Conservation (phyloP, 495 filamentous ascomycete genomes). For the Trichoderma erinaceum region DNA sequence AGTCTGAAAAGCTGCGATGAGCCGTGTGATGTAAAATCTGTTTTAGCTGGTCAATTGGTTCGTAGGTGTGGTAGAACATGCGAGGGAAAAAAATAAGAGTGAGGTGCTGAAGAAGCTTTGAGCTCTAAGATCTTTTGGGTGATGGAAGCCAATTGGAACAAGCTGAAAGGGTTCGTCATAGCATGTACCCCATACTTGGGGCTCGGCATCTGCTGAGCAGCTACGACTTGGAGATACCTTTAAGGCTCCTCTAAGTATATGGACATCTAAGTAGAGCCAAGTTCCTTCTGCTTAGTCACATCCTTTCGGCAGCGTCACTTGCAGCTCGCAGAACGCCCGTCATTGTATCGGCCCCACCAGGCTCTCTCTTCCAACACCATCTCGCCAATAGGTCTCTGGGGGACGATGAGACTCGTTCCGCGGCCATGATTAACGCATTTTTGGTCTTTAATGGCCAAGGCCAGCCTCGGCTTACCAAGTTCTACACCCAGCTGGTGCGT, state of each 20-base stretch:
- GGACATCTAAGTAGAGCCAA: background rate
- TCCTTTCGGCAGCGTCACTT: background rate
- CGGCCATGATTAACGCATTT: constrained; percentile 93
- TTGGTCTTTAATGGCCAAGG: constrained; percentile 98
- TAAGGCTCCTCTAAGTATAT: too few relatives aligned
- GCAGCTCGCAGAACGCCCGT: background rate
- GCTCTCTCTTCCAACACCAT: constrained; percentile 5
- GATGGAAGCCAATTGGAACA: background rate
- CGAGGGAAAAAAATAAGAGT: background rate
- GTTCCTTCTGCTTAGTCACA: background rate
- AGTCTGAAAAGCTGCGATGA: background rate
- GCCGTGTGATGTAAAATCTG: background rate
- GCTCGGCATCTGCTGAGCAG: background rate
- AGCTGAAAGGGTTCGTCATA: constrained; percentile 3
- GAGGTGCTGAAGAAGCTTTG: constrained; percentile 1
- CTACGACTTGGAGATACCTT: background rate
- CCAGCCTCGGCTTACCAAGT: constrained; percentile 93
- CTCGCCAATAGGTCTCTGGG: background rate
- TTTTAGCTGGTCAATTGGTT: background rate
- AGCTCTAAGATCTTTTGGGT: background rate
- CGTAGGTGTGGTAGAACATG: background rate
- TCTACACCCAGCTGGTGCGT: constrained; percentile 93
- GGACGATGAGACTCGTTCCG: background rate
- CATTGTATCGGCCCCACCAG: constrained; percentile 4
- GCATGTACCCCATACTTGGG: constrained; percentile 2